Evolutionary conservation across 179 eudicot species (phyloP).

Genomic region (Silene vulgaris): DNA sequence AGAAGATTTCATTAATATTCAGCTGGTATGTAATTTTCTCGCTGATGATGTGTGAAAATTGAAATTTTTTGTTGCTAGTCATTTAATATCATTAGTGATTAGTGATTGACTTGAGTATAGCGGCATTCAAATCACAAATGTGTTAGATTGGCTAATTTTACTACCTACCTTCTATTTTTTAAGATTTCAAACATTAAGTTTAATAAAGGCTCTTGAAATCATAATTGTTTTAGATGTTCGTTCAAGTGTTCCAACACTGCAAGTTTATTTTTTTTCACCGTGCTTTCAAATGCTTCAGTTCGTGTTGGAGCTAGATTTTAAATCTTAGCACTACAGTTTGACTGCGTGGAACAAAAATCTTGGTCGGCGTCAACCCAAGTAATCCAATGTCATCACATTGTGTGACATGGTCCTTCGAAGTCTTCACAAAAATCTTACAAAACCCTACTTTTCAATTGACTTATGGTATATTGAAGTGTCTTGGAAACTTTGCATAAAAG

Average conservation of each 20-base stretch:
- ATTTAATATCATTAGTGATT: too few species aligned
- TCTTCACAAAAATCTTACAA: neutral
- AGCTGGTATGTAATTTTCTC: conserved; percentile 52
- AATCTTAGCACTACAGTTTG: neutral
- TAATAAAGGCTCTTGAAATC: neutral
- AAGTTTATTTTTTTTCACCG: neutral
- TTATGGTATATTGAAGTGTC: neutral
- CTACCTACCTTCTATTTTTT: neutral
- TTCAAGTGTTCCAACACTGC: neutral
- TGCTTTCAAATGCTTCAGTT: conserved; percentile 5
- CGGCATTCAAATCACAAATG: too few species aligned
- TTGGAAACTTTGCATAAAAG: neutral
- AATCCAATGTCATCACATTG: neutral
- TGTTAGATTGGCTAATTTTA: neutral
- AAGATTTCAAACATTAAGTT: conserved; percentile 4
- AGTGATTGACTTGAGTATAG: too few species aligned
- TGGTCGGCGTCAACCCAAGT: neutral
- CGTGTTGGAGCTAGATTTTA: neutral
- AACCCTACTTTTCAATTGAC: neutral
- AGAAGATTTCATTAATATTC: conserved; percentile 83
- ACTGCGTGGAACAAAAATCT: neutral
- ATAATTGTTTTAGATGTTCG: too few species aligned
- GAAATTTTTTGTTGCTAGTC: neutral
- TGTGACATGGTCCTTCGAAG: neutral
- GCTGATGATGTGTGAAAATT: neutral